A percentile compares a stretch with the other conserved stretches of the same genome.
Conservation (phyloP, 2,329 filamentous ascomycete genomes). For the Hymenoscyphus repandus region DNA sequence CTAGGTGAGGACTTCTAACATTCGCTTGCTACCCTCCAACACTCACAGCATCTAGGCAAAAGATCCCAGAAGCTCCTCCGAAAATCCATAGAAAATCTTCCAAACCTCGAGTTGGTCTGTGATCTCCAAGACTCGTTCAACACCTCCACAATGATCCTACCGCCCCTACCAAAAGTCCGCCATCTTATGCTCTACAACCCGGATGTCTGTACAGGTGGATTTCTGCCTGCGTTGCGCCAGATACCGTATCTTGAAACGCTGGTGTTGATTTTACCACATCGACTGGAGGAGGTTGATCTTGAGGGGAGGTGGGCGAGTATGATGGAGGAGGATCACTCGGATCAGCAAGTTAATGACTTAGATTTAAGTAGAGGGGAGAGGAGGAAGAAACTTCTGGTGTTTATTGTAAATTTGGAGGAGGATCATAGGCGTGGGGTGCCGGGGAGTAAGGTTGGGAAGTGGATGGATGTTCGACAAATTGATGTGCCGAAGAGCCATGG, state of each 20-base stretch:
- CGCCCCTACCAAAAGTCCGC: constrained; percentile 40
- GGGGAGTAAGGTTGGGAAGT: constrained; percentile 24
- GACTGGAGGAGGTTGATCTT: constrained; percentile 31
- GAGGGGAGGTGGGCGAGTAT: constrained; percentile 31
- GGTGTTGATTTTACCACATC: constrained; percentile 37
- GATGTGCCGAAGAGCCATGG: constrained; percentile 37
- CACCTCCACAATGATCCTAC: constrained; percentile 34
- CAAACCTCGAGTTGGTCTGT: not conserved
- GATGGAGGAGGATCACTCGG: too few species aligned
- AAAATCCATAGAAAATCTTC: constrained; percentile 41
- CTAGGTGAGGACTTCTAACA: constrained; percentile 39
- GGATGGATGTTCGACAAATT: constrained; percentile 36
- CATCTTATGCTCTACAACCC: constrained; percentile 40
- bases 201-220: constrained; percentile 30
- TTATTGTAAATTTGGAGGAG: constrained; percentile 11
- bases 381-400: constrained; percentile 4
- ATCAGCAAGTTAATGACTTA: too few species aligned
- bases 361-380: too few species aligned
- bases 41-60: constrained; percentile 40
- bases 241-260: constrained; percentile 37
- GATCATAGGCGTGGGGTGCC: constrained; percentile 11
- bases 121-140: constrained; percentile 20
- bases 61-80: constrained; percentile 23
- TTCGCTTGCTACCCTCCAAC: constrained; percentile 34
- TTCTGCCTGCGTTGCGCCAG: constrained; percentile 37